A percentile compares a stretch with the other conserved stretches of the same genome.
phyloP scores from a whole-genome alignment of 345 rosid species.

The Pelargonium nanum region DNA sequence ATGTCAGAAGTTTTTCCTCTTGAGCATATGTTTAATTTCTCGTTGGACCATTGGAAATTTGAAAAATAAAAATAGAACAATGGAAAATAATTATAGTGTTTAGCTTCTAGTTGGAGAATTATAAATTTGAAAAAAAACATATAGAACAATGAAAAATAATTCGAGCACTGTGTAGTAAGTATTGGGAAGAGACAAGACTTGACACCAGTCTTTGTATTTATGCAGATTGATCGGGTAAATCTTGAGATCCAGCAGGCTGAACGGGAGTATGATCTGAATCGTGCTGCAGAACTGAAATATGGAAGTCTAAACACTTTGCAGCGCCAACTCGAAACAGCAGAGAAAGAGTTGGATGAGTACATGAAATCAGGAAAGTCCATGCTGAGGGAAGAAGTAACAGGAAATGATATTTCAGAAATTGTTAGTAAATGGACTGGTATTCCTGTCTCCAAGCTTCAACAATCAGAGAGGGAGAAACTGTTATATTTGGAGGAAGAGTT shows the following conservation, averaged over 20 bases:
- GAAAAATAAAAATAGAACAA: no score
- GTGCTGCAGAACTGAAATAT: conserved; percentile 80
- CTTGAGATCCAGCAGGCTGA: conserved; percentile 84
- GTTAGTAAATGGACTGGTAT: conserved; percentile 90
- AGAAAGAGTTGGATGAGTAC: conserved; percentile 67
- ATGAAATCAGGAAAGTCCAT: conserved; percentile 67
- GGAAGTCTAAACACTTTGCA: conserved; percentile 76
- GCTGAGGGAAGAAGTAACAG: conserved; percentile 81
- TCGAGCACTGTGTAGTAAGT: background rate
- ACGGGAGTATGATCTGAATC: conserved; percentile 79
- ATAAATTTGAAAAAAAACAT: no score
- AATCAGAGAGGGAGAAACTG: conserved; percentile 73
- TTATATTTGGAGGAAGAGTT: conserved; percentile 67
- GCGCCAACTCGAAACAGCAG: conserved; percentile 65
- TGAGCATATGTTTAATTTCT: no score
- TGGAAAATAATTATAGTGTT: no score
- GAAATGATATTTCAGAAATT: conserved; percentile 69
- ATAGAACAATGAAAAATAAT: no score
- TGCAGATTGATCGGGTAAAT: conserved; percentile 82
- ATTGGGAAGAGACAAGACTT: background rate
- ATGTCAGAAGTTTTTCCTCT: background rate
- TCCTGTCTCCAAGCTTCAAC: conserved; percentile 78
- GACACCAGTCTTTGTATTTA: background rate
- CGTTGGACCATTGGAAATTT: no score
- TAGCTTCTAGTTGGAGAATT: no score